Conservation (phyloP, 2,329 filamentous ascomycete genomes). For the Xylaria hypoxylon region DNA sequence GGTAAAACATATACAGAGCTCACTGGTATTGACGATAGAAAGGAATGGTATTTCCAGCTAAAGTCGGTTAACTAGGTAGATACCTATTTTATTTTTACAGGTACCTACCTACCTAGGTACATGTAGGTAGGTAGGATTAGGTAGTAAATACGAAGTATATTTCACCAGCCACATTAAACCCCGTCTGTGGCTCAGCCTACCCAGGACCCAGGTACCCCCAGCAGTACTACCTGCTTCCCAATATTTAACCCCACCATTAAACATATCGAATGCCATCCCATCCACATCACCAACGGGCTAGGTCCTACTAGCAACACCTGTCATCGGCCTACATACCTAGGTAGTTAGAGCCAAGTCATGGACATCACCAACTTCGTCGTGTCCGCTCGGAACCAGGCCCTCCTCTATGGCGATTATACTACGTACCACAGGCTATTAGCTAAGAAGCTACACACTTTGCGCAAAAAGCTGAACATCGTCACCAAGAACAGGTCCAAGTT, state of each 20-base stretch:
- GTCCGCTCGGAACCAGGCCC: constrained; percentile 81
- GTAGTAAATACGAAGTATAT: no score
- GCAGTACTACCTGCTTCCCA: no score
- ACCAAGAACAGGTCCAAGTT: constrained; percentile 91
- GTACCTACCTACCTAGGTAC: no score
- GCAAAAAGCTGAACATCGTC: constrained; percentile 85
- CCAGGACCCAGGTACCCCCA: background rate
- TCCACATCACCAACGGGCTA: no score
- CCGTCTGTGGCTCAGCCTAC: background rate
- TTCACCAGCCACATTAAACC: constrained; percentile 7
- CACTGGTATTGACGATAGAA: background rate
- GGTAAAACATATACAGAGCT: background rate
- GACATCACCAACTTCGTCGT: constrained; percentile 90
- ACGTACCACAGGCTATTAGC: constrained; percentile 84
- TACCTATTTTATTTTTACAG: no score
- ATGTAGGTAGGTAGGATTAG: no score
- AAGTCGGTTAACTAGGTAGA: no score
- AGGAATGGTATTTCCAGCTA: no score
- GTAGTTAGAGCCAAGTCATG: constrained; percentile 63
- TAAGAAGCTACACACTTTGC: constrained; percentile 82
- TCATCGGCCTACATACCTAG: constrained; percentile 1
- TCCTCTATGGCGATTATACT: constrained; percentile 89
- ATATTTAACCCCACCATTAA: constrained; percentile 13
- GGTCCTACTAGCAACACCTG: no score
- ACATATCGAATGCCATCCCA: no score